These are phyloP conservation scores for Suillus alpinus DNA, from an alignment of 768 basidiomycete genomes.

Conservation along the genomic window DNA sequence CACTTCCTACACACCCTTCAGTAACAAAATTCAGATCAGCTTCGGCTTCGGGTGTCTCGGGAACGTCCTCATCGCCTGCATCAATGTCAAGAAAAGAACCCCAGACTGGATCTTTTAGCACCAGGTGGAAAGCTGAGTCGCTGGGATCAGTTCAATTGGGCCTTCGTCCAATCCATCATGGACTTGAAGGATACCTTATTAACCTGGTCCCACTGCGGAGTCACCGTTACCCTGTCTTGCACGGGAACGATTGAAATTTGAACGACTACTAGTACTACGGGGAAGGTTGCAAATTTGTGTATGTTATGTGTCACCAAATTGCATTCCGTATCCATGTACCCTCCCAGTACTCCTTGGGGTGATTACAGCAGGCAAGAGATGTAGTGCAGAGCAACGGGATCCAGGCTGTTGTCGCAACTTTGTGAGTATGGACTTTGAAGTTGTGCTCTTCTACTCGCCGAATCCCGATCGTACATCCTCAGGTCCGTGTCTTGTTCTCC, in stretches of 20 bases:
- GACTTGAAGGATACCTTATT: neutral
- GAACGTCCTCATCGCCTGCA: neutral
- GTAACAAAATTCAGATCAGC: neutral
- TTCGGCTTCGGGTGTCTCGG: neutral
- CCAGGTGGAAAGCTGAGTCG: neutral
- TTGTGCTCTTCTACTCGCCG: neutral
- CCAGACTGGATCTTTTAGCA: too few species aligned
- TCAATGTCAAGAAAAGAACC: neutral
- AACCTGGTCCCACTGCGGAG: neutral
- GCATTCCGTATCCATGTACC: too few species aligned
- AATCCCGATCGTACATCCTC: neutral
- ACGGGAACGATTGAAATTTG: neutral
- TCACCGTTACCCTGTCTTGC: neutral
- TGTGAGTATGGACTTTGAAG: neutral
- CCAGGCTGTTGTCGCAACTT: neutral
- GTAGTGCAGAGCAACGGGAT: neutral
- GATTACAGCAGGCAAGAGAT: neutral
- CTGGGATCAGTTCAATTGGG: neutral
- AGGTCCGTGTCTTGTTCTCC: neutral
- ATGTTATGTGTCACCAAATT: neutral
- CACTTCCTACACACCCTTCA: neutral
- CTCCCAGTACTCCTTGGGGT: neutral
- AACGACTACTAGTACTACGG: neutral
- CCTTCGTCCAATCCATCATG: neutral
- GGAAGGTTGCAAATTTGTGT: neutral